Conservation (phyloP, 345 rosid genomes). For the Leavenworthia alabamica region DNA sequence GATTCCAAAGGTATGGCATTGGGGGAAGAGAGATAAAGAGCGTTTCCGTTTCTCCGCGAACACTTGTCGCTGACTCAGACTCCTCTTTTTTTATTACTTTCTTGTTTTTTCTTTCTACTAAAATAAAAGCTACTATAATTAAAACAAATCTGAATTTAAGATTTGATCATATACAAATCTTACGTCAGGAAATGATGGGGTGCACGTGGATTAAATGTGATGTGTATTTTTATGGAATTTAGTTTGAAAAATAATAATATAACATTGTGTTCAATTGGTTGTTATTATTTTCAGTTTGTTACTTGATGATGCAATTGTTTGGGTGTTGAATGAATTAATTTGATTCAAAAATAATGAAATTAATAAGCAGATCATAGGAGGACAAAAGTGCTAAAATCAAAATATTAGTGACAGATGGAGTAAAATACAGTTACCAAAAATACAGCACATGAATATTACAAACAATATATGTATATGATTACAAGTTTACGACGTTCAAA, state of each 20-base stretch:
- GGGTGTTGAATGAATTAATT: background rate
- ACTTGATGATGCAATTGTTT: slow-evolving; percentile 6
- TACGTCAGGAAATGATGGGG: slow-evolving; percentile 23
- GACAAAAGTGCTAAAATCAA: slow-evolving; percentile 12
- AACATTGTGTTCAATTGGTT: background rate
- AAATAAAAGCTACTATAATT: background rate
- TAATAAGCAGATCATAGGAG: slow-evolving; percentile 5
- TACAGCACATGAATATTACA: background rate
- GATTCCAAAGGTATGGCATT: slow-evolving; percentile 71
- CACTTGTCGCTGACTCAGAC: slow-evolving; percentile 46
- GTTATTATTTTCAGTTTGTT: background rate
- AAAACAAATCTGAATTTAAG: slow-evolving; percentile 14
- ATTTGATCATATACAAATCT: slow-evolving; percentile 11
- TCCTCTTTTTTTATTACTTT: slow-evolving; percentile 6
- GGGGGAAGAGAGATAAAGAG: slow-evolving; percentile 22
- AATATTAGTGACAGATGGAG: too few species aligned
- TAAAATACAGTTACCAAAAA: too few species aligned
- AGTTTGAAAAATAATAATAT: too few species aligned
- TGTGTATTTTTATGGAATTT: too few species aligned
- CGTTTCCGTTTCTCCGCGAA: slow-evolving; percentile 98
- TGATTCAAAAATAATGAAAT: slow-evolving; percentile 7
- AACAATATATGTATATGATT: too few species aligned
- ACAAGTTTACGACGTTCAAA: too few species aligned
- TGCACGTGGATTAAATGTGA: slow-evolving; percentile 22
- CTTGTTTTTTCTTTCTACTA: background rate